These are phyloP conservation scores for Trifolium dubium DNA, from an alignment of 306 rosid species.

Conservation along the genomic window DNA sequence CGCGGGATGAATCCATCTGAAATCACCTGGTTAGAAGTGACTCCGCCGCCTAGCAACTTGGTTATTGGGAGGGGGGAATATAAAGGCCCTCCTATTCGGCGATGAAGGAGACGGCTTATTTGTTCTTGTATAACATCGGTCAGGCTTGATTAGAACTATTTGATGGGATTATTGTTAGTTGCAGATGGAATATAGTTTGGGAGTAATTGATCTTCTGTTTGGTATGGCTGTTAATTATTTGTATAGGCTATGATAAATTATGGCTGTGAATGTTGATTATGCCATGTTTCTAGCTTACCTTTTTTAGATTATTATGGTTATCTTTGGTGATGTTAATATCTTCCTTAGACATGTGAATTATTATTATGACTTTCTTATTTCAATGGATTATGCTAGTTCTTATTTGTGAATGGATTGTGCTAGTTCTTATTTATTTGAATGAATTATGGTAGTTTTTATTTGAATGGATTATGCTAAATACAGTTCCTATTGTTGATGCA, in stretches of 20 bases:
- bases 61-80: conserved; percentile 46
- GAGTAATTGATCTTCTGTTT: conserved; percentile 35
- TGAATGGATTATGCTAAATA: background rate
- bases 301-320: conserved; percentile 5
- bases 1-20: conserved; percentile 39
- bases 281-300: conserved; percentile 12
- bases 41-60: conserved; percentile 46
- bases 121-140: conserved; percentile 27
- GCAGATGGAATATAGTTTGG: conserved; percentile 5
- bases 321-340: conserved; percentile 10
- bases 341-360: conserved; percentile 16
- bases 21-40: conserved; percentile 51
- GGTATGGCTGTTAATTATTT: conserved; percentile 38
- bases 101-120: conserved; percentile 30
- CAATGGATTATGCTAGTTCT: background rate
- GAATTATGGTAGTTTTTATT: conserved; percentile 1
- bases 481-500: background rate
- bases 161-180: conserved; percentile 12
- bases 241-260: conserved; percentile 35
- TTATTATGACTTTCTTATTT: conserved; percentile 8
- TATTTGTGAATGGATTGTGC: background rate
- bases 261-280: conserved; percentile 37
- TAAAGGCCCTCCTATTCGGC: conserved; percentile 50
- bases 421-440: conserved; percentile 5
- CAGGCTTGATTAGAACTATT: conserved; percentile 34